Base-by-base conservation (phyloP, 257 asterid species). In the Solanum appendiculatum region DNA sequence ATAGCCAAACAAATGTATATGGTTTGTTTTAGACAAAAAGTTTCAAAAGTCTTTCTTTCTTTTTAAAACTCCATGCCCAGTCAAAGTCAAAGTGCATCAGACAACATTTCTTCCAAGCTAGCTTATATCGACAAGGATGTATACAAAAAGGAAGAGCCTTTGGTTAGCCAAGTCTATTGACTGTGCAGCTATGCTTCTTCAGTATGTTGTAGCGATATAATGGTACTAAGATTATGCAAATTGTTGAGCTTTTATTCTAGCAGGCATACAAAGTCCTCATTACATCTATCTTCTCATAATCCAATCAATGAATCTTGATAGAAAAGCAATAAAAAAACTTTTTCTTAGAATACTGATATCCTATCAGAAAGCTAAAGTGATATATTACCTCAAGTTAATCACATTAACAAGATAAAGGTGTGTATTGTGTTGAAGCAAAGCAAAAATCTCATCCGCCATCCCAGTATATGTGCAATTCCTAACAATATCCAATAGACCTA, bases 351-450 rank as follows among this genome's bases (percentile, higher is more conserved):
- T 73, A 73, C 2, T 21, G 48, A 73, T 20, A 73, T 21, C 31
- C 44, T 21, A 36, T 72, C 81, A 18, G 4, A 44, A 27, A 37
- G 80, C n/a, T n/a, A 34, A 87, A 68, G 46, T n/a, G 85, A 66
- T 73, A 84, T 78, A 84, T 75, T 88, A 96, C 99, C 99, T 97
- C 94, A 97, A 90, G 91, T 92, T 93, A 81, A 97, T 93, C 72
- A 95, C 98, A 87, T 97, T 93, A 80, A 95, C 99, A 70, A 97
- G 98, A 93, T 95, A 97, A 86, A 97, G 98, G 82, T 94, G 95
- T 77, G 98, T 95, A 44, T 91, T 91, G 91, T 97, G 94, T 91
- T 97, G 98, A 89, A 97, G 92, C 92, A 97, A 88, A 63, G 98
- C 97, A 72, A 94, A 92, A 85, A 89, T 92, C 87, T 94, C 99